These are phyloP conservation scores for Thozetella sp. DNA, from an alignment of 495 filamentous ascomycete genomes.

Conservation along the genomic window DNA sequence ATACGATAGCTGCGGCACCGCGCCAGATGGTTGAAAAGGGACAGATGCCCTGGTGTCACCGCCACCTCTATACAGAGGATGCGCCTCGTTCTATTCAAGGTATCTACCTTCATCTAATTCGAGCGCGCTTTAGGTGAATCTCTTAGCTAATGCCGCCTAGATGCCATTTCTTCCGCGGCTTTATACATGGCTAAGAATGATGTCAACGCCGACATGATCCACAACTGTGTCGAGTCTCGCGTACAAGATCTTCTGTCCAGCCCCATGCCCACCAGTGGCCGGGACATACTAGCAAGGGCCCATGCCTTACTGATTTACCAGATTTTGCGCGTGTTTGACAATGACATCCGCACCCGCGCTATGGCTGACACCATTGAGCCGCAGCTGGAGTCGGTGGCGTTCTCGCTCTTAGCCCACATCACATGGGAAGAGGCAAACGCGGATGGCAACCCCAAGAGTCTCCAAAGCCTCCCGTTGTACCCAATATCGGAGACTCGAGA, in stretches of 20 bases:
- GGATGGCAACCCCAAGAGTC: not conserved
- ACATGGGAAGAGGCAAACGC: slow-evolving; percentile 18
- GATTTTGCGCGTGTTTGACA: slow-evolving; percentile 57
- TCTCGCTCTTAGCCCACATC: slow-evolving; percentile 21
- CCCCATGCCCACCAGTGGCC: slow-evolving; percentile 22
- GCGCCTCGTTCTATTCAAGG: slow-evolving; percentile 54
- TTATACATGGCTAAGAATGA: slow-evolving; percentile 49
- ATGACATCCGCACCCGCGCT: slow-evolving; percentile 38
- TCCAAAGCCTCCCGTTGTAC: slow-evolving; percentile 34
- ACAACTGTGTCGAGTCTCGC: slow-evolving; percentile 38
- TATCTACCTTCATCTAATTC: slow-evolving; percentile 12
- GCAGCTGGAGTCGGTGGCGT: slow-evolving; percentile 32
- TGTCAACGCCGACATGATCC: slow-evolving; percentile 41
- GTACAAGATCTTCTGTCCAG: slow-evolving; percentile 33
- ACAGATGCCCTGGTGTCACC: slow-evolving; percentile 51
- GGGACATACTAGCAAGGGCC: slow-evolving; percentile 30
- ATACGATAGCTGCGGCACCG: slow-evolving; percentile 37
- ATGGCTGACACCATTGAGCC: slow-evolving; percentile 36
- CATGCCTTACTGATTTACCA: slow-evolving; percentile 53
- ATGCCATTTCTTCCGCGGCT: slow-evolving; percentile 49
- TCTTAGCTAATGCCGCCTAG: slow-evolving; percentile 19
- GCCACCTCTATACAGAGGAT: slow-evolving; percentile 38
- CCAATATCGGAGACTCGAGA: slow-evolving; percentile 31
- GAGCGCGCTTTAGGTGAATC: not conserved
- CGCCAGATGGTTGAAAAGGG: slow-evolving; percentile 48